A percentile compares a stretch with the other conserved stretches of the same genome.
These are phyloP conservation scores for Starmerella geochares DNA, from an alignment of 805 yeast species.

Conservation along the genomic window DNA sequence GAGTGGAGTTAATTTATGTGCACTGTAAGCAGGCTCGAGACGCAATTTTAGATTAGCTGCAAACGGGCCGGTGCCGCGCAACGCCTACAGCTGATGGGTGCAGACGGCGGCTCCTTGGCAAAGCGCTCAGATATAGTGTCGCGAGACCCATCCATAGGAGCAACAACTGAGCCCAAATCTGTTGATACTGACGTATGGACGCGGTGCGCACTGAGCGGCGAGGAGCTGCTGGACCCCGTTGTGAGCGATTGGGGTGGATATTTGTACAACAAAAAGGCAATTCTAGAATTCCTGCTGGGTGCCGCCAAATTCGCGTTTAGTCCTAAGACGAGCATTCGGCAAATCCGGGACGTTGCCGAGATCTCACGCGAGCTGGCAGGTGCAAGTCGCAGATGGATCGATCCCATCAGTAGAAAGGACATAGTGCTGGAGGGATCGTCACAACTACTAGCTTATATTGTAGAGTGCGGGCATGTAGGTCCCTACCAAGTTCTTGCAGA, in stretches of 20 bases:
- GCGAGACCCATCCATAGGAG: not conserved
- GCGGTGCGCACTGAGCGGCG: constrained; percentile 41
- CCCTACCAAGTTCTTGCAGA: constrained; percentile 18
- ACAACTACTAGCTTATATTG: constrained; percentile 37
- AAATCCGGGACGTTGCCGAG: constrained; percentile 40
- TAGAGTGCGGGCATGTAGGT: constrained; percentile 32
- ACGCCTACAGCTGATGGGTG: constrained; percentile 22
- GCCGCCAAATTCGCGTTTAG: constrained; percentile 26
- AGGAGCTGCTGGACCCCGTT: constrained; percentile 36
- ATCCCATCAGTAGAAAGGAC: constrained; percentile 35
- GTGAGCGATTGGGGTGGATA: constrained; percentile 62
- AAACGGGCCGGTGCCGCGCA: not conserved
- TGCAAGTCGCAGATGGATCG: constrained; percentile 29
- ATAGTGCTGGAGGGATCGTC: constrained; percentile 32
- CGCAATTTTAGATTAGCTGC: not conserved
- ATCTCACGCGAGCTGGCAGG: constrained; percentile 28
- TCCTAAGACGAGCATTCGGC: constrained; percentile 32
- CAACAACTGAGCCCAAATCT: not conserved
- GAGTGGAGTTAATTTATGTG: not conserved
- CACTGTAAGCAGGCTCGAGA: not conserved
- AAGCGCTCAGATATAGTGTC: constrained; percentile 43
- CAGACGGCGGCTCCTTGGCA: constrained; percentile 66
- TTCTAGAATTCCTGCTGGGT: constrained; percentile 47
- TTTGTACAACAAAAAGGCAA: constrained; percentile 52
- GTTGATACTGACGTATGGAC: constrained; percentile 31